Evolutionary conservation across 768 basidiomycete genomes (phyloP), one percentile per base, ranked within the genome.

Genomic region (Suillus spraguei): DNA sequence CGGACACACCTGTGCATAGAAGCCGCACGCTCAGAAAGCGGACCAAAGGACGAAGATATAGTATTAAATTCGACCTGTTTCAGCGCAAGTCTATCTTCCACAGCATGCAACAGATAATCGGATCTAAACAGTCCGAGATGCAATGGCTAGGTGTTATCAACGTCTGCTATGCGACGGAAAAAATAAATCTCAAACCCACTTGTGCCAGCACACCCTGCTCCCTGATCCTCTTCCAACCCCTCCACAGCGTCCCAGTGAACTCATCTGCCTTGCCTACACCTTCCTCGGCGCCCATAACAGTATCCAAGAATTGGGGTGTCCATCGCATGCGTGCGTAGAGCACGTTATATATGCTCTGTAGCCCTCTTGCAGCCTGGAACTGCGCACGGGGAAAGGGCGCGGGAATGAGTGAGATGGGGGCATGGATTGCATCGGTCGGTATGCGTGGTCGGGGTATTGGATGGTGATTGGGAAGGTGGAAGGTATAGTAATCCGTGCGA

Each of bases 11-110:
- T 82, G 76, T 99, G 97, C 72, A 98, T 74, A 28, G 86, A 84
- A 4, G 90, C 81, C 11, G 82, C 79, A 42, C 80, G 82, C 65
- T 91, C 81, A 0, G 92, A 92, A 16, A 98, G 80, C 1, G 88
- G 71, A 0, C 95, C 96, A 73, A 98, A 97, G 0, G 95, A 95
- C 0, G 89, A 86, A 3, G 95, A 94, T 66, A 98, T 96, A 10
- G 97, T 97, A 72, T 99, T 99, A 78, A 98, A 97, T 74, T 99
- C 97, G 47, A 99, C 97, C 76, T 99, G 97, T 73, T 95, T 97
- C 66, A 99, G 76, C 7, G 78, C 75, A 16, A 80, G 69, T 16
- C 22, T 24, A 14, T 46, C 61, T 4, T 79, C 71, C 2, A 81
- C 80, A 9, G 81, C 75, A 67, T 99, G 94, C 24, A 98, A 77